Evolutionary conservation across 1,284 basidiomycete genomes (phyloP).

Genomic region (Ceratobasidium sp.): DNA sequence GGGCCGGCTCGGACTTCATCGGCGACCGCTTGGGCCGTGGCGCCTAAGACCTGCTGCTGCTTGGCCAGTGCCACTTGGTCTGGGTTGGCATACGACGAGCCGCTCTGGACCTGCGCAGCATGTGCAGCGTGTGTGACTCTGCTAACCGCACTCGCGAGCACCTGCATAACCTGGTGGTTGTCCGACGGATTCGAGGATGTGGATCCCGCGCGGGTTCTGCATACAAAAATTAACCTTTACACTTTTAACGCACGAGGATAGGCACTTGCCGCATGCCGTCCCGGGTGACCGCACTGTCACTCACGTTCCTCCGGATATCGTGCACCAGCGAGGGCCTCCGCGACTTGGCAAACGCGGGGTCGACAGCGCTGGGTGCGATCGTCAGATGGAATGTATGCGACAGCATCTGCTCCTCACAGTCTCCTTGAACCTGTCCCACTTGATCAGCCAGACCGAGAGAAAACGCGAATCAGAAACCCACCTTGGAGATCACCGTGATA

Average conservation of each 20-base stretch:
- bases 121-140: conserved; percentile 45
- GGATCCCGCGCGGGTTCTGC: conserved; percentile 49
- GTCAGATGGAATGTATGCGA: conserved; percentile 73
- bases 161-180: conserved; percentile 75
- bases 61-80: conserved; percentile 62
- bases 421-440: conserved; percentile 61
- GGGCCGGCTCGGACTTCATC: conserved; percentile 65
- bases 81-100: conserved; percentile 52
- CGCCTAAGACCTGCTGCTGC: conserved; percentile 80
- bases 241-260: conserved; percentile 51
- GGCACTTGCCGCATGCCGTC: conserved; percentile 49
- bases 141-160: conserved; percentile 52
- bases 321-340: conserved; percentile 71
- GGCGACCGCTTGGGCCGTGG: conserved; percentile 79
- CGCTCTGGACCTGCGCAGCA: conserved; percentile 59
- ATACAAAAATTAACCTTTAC: conserved; percentile 30
- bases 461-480: conserved; percentile 55
- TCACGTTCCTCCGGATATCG: conserved; percentile 69
- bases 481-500: conserved; percentile 76
- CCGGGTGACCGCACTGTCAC: conserved; percentile 65
- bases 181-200: conserved; percentile 56
- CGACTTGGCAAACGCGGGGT: conserved; percentile 66
- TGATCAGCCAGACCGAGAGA: conserved; percentile 18
- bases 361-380: conserved; percentile 71
- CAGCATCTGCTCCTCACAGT: conserved; percentile 73